phyloP scores from a whole-genome alignment of 2,329 filamentous ascomycete genomes.

The Lanzia echinophila region DNA sequence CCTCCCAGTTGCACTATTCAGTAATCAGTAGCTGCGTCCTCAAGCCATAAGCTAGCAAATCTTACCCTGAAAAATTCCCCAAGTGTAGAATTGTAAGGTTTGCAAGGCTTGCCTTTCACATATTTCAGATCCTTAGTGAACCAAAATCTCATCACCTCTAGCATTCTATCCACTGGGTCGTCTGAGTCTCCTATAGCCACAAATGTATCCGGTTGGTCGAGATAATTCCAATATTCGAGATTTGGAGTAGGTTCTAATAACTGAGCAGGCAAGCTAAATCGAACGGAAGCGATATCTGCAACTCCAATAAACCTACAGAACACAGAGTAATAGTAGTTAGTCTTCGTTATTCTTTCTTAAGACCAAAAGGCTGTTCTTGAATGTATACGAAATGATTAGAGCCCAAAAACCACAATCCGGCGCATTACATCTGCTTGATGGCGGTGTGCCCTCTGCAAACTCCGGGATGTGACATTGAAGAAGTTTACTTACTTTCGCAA shows the following conservation, averaged over 20 bases:
- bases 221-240: conserved; percentile 97
- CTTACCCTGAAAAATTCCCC: conserved; percentile 93
- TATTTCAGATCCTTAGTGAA: conserved; percentile 99
- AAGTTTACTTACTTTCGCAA: conserved; percentile 65
- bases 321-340: not conserved
- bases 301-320: conserved; percentile 81
- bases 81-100: conserved; percentile 94
- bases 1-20: conserved; percentile 84
- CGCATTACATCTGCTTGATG: conserved; percentile 8
- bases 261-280: conserved; percentile 93
- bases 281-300: conserved; percentile 86
- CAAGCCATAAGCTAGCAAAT: not conserved
- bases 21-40: conserved; percentile 11
- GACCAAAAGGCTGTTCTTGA: not conserved
- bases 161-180: conserved; percentile 85
- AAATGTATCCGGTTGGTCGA: conserved; percentile 92
- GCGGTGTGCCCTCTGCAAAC: conserved; percentile 11
- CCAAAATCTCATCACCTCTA: conserved; percentile 93
- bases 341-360: not conserved
- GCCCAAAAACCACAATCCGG: not conserved
- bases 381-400: not conserved
- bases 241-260: conserved; percentile 94
- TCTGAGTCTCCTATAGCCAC: conserved; percentile 78
- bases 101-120: conserved; percentile 96
- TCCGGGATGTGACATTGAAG: not conserved